A percentile compares a stretch with the other conserved stretches of the same genome.
phyloP scores from a whole-genome alignment of 2,329 filamentous ascomycete genomes.

The Coniochaeta hoffmannii region DNA sequence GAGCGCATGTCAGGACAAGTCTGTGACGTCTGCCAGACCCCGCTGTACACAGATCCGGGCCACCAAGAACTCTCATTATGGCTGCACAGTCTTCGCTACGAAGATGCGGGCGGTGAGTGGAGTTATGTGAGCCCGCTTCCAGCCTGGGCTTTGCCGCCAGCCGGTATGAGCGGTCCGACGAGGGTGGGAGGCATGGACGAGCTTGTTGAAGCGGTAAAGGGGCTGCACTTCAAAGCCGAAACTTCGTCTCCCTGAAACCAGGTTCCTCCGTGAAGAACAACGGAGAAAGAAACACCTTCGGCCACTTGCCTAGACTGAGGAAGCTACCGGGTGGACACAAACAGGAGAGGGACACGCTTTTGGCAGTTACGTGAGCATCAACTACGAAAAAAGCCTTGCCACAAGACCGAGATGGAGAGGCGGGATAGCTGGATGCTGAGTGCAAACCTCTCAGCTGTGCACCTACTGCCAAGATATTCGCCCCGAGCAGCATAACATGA shows the following conservation, averaged over 20 bases:
- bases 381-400: not conserved
- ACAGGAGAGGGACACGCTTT: not conserved
- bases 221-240: conserved; percentile 22
- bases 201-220: conserved; percentile 47
- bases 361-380: not conserved
- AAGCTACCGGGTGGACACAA: not conserved
- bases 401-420: not conserved
- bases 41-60: conserved; percentile 88
- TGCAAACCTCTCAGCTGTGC: not conserved
- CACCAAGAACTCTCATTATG: conserved; percentile 86
- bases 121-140: conserved; percentile 80
- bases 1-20: conserved; percentile 86
- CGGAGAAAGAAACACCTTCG: not conserved
- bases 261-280: not conserved
- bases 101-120: conserved; percentile 77
- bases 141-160: conserved; percentile 77
- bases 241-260: not conserved
- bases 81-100: conserved; percentile 86
- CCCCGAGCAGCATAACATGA: not conserved
- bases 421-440: not conserved
- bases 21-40: conserved; percentile 77
- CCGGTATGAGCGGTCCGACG: conserved; percentile 62
- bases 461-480: not conserved
- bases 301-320: not conserved
- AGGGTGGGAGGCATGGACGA: conserved; percentile 56